Evolutionary conservation across 2,329 filamentous ascomycete genomes (phyloP), one percentile per base, ranked within the genome.

Genomic region (Penicillium hesseltinei): DNA sequence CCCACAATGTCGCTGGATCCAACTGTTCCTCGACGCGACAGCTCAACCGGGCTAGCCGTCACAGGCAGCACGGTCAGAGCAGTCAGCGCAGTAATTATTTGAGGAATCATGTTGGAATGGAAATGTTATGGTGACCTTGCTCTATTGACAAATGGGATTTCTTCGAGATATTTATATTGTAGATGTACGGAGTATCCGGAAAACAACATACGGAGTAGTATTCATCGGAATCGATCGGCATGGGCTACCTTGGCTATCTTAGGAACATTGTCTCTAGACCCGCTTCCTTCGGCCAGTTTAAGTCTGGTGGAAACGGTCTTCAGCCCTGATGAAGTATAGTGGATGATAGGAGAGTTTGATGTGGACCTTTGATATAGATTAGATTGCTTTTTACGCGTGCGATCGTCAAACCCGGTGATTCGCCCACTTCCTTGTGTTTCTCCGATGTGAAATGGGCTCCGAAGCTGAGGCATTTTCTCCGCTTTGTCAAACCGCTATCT

Each of bases 1-100:
- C 81, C 81, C 8, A 83, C 81, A 29, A 87, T 73, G 0, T 74
- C 71, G 69, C 81, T 73, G 29, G 77, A 75, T 19, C 44, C 65
- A 61, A 83, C 79, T 39, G 74, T 74, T 9, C 71, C 79, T 44
- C 81, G 77, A 11, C 61, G 55, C 1, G 23, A 47, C 2, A 62
- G 27, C 11, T 9, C 36, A 38, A 42, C 25, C 11, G 29, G 51
- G 8, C 40, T 44, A 9, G 23, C 40, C 17, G 51, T 39, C 33
- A 42, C 49, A 11, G 54, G 54, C 27, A 57, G 48, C 13, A 42
- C 40, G 13, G 46, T 25, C 8, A 63, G 42, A 35, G 52, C 53
- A 39, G 58, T 42, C 8, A 56, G 40, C 17, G 42, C 46, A 11
- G 51, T 19, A 53, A 55, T 9, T 0, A 51, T 11, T 35, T 44